Evolutionary conservation across 2,329 filamentous ascomycete genomes (phyloP).

Genomic region (Neoascochyta sp.): DNA sequence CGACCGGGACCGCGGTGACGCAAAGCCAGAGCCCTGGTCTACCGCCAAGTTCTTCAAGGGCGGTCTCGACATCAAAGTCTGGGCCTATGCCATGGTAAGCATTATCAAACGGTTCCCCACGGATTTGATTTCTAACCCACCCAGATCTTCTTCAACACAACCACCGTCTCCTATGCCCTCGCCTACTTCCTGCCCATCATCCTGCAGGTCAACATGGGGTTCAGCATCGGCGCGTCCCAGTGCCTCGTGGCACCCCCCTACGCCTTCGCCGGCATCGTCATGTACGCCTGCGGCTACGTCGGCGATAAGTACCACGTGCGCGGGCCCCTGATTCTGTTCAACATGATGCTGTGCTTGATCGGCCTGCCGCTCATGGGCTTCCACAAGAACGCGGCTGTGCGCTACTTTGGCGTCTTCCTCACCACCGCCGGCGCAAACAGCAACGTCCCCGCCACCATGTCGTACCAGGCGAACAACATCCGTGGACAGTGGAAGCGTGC

Average conservation of each 20-base stretch:
- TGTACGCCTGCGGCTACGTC: slow-evolving; percentile 56
- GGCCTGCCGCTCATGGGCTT: slow-evolving; percentile 73
- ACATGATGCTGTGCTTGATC: slow-evolving; percentile 63
- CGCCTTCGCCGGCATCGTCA: slow-evolving; percentile 36
- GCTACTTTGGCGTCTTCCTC: slow-evolving; percentile 73
- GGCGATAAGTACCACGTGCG: slow-evolving; percentile 66
- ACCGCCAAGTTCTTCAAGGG: slow-evolving; percentile 47
- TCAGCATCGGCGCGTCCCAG: slow-evolving; percentile 60
- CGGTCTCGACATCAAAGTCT: slow-evolving; percentile 52
- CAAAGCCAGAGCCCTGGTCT: slow-evolving; percentile 47
- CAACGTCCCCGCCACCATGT: slow-evolving; percentile 70
- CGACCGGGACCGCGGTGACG: slow-evolving; percentile 53
- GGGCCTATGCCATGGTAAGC: slow-evolving; percentile 49
- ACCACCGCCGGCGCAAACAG: slow-evolving; percentile 72
- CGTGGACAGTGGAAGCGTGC: slow-evolving; percentile 86
- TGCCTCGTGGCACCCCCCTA: slow-evolving; percentile 60
- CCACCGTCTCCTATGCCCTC: slow-evolving; percentile 70
- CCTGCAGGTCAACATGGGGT: slow-evolving; percentile 60
- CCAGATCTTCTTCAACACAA: slow-evolving; percentile 57
- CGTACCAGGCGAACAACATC: slow-evolving; percentile 85
- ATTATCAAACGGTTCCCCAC: too few relatives aligned
- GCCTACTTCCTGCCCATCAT: slow-evolving; percentile 79
- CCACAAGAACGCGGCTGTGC: slow-evolving; percentile 51
- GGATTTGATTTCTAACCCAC: slow-evolving; percentile 18
- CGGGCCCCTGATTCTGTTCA: slow-evolving; percentile 63